phyloP scores from a whole-genome alignment of 805 yeast species.

The Teunomyces funiuensis region DNA sequence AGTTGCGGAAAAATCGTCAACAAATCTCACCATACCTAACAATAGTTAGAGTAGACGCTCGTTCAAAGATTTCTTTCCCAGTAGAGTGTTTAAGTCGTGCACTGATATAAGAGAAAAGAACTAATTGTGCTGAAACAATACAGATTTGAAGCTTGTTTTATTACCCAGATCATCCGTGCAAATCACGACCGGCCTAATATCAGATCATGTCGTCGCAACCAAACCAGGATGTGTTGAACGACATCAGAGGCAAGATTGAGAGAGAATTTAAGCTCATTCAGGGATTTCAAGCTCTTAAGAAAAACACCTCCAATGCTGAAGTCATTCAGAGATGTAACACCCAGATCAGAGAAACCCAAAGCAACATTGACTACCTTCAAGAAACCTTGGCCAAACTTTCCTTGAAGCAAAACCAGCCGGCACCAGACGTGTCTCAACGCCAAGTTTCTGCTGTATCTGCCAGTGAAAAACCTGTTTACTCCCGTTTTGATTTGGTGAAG shows the following conservation, averaged over 20 bases:
- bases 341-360: conserved; percentile 86
- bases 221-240: conserved; percentile 46
- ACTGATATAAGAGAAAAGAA: not conserved
- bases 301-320: conserved; percentile 71
- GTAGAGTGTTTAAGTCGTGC: conserved; percentile 1
- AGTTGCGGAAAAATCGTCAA: conserved; percentile 7
- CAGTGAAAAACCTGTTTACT: conserved; percentile 36
- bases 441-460: conserved; percentile 1
- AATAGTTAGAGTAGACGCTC: conserved; percentile 1
- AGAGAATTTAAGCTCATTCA: conserved; percentile 84
- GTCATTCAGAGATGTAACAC: conserved; percentile 91
- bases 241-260: conserved; percentile 81
- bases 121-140: not conserved
- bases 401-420: conserved; percentile 23
- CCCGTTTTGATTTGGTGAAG: conserved; percentile 78
- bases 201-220: conserved; percentile 9
- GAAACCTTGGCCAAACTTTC: conserved; percentile 68
- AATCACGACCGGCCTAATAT: not conserved
- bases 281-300: conserved; percentile 81
- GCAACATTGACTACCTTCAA: conserved; percentile 85
- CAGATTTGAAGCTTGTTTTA: not conserved
- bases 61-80: not conserved
- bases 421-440: conserved; percentile 12
- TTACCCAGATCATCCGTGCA: not conserved
- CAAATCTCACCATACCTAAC: conserved; percentile 3